Conservation (phyloP, 1,139 yeast species). For the Trichomonascaceae sp. region DNA sequence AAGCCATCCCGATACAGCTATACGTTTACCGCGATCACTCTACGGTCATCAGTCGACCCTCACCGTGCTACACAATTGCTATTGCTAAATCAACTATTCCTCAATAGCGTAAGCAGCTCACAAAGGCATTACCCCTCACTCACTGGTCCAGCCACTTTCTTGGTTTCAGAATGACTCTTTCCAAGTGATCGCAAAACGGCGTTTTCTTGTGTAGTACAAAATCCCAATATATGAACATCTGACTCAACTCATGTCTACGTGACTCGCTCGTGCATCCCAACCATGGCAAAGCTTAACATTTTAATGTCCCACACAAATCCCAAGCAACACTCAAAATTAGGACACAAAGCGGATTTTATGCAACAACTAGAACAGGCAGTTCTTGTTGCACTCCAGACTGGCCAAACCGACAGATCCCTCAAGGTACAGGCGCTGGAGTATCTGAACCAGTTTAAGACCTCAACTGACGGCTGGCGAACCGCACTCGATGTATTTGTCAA, state of each 20-base stretch:
- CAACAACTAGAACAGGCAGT: slow-evolving; percentile 93
- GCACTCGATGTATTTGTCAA: slow-evolving; percentile 50
- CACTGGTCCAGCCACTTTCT: too few relatives aligned
- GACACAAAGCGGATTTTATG: slow-evolving; percentile 28
- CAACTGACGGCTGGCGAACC: slow-evolving; percentile 69
- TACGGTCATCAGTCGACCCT: too few relatives aligned
- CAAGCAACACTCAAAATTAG: background rate
- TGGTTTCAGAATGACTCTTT: too few relatives aligned
- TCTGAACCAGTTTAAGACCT: slow-evolving; percentile 59
- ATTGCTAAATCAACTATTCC: too few relatives aligned
- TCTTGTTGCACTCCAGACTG: slow-evolving; percentile 62
- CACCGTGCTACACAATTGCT: too few relatives aligned
- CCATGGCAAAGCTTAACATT: background rate
- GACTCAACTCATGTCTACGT: background rate
- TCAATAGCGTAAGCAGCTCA: too few relatives aligned
- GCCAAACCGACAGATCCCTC: slow-evolving; percentile 53
- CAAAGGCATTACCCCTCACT: too few relatives aligned
- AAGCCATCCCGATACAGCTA: too few relatives aligned
- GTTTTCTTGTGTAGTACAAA: too few relatives aligned
- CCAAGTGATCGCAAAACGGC: too few relatives aligned
- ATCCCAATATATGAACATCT: background rate
- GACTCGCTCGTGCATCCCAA: background rate
- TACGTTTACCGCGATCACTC: too few relatives aligned
- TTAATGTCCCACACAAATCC: background rate
- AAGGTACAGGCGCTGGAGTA: slow-evolving; percentile 60